Evolutionary conservation across 2,329 filamentous ascomycete genomes (phyloP).

Genomic region (Thermomyces lanuginosus): DNA sequence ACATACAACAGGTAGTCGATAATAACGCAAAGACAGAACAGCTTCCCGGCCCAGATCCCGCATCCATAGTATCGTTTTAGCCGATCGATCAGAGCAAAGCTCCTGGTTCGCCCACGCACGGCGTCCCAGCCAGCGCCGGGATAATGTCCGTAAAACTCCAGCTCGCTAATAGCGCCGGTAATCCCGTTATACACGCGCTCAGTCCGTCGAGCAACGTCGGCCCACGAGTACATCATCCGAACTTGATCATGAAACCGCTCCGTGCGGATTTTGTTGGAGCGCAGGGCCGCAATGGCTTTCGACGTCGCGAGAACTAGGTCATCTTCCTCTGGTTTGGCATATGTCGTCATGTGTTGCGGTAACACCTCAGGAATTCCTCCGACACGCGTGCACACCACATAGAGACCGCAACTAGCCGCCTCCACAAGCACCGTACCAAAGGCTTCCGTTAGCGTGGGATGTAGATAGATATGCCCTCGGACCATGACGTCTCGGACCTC

Average conservation of each 20-base stretch:
- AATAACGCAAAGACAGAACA: constrained; percentile 88
- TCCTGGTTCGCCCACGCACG: constrained; percentile 56
- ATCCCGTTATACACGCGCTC: constrained; percentile 94
- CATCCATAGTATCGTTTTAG: constrained; percentile 95
- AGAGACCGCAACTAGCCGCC: constrained; percentile 85
- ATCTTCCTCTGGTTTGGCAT: constrained; percentile 91
- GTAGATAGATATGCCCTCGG: constrained; percentile 86
- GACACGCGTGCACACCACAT: constrained; percentile 91
- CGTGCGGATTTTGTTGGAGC: constrained; percentile 73
- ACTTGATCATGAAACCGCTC: constrained; percentile 95
- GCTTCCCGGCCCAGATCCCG: constrained; percentile 93
- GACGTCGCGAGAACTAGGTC: constrained; percentile 82
- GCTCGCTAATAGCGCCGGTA: constrained; percentile 65
- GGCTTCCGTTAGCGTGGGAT: constrained; percentile 86
- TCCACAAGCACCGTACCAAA: constrained; percentile 98
- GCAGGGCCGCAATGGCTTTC: constrained; percentile 70
- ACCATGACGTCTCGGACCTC: constrained; percentile 97
- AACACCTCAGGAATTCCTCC: constrained; percentile 94
- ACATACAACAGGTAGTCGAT: constrained; percentile 87
- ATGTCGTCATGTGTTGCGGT: constrained; percentile 91
- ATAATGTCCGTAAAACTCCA: constrained; percentile 75
- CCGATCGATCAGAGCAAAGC: constrained; percentile 84
- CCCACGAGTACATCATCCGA: constrained; percentile 97
- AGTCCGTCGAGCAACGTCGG: constrained; percentile 81
- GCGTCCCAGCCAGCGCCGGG: constrained; percentile 53